Evolutionary conservation across 2,329 filamentous ascomycete genomes (phyloP), one percentile per base, ranked within the genome.

Genomic region (Rhinocladiella mackenziei): DNA sequence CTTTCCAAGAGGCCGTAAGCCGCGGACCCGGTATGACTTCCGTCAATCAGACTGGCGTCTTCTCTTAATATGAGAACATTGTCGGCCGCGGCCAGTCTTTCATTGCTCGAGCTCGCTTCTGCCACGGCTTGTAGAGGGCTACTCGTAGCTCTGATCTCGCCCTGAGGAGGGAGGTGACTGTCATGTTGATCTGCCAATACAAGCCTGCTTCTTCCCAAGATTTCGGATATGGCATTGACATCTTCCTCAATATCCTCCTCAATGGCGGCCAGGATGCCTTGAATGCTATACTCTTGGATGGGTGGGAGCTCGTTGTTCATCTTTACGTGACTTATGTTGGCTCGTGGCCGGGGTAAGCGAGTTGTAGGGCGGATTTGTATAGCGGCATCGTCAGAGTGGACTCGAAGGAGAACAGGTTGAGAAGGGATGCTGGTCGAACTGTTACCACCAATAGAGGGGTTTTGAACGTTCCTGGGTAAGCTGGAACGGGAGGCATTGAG

Each of bases 181-280:
- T 71, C 73, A 58, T 82, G 79, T 58, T 81, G 77, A 56, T 81
- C 77, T 7, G 78, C 77, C 47, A 82, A 63, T 54, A 77, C 80
- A 57, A 80, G 65, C 53, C 73, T 73, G 60, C 76, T 81, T 47
- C 76, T 69, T 3, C 78, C 78, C 53, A 76, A 79, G 48, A 82
- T 80, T 55, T 80, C 76, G 17, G 78, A 77, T 53, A 82, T 81
- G 11, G 76, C 75, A 56, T 81, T 75, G 40, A 82, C 69, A 7
- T 77, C 77, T 10, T 65, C 64, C 50, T 74, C 66, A 34, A 81
- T 77, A 53, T 81, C 77, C 9, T 75, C 72, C 43, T 80, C 75
- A 43, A 79, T 74, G 19, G 76, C 73, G 17, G 69, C 68, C 10
- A 79, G 63, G 46, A 79, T 77, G 19, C 70, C 69, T 20, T 72